phyloP scores from a whole-genome alignment of 169 alveolate genomes.

The Eimeria maxima region DNA sequence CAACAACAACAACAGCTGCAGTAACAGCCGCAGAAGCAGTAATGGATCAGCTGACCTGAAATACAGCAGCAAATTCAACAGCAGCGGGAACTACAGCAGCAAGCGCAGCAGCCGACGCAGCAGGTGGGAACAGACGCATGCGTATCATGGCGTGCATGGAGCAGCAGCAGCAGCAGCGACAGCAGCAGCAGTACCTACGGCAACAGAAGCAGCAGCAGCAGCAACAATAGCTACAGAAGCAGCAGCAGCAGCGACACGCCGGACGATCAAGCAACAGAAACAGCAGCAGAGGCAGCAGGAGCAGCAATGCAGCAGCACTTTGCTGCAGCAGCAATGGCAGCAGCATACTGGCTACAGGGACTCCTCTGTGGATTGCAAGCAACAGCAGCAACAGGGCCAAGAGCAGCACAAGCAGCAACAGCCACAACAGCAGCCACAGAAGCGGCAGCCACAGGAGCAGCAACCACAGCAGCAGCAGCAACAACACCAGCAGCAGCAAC shows the following conservation, averaged over 20 bases:
- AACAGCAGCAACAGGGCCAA: not conserved
- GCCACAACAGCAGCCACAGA: not conserved
- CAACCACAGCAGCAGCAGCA: not conserved
- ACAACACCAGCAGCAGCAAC: conserved; percentile 26
- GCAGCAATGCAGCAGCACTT: too few species aligned
- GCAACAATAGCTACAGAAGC: not conserved
- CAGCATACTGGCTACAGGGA: too few species aligned
- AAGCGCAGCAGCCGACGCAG: conserved; percentile 32
- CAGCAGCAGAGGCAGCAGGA: too few species aligned
- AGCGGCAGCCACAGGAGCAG: conserved; percentile 24
- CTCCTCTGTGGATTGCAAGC: not conserved
- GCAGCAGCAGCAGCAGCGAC: conserved; percentile 49
- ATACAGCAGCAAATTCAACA: not conserved
- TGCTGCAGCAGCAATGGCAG: too few species aligned
- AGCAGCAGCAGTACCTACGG: conserved; percentile 3
- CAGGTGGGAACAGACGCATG: not conserved
- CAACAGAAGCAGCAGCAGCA: not conserved
- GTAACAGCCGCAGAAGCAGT: conserved; percentile 12
- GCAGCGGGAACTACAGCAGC: not conserved
- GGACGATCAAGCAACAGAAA: too few species aligned
- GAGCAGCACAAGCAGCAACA: conserved; percentile 30
- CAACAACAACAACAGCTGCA: not conserved
- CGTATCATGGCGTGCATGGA: not conserved
- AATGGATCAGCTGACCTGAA: not conserved
- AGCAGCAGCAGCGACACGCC: not conserved